Percentiles rank a stretch among this genome's conserved stretches.
Conservation (phyloP, 768 basidiomycete genomes). For the Sarcodon aspratus region DNA sequence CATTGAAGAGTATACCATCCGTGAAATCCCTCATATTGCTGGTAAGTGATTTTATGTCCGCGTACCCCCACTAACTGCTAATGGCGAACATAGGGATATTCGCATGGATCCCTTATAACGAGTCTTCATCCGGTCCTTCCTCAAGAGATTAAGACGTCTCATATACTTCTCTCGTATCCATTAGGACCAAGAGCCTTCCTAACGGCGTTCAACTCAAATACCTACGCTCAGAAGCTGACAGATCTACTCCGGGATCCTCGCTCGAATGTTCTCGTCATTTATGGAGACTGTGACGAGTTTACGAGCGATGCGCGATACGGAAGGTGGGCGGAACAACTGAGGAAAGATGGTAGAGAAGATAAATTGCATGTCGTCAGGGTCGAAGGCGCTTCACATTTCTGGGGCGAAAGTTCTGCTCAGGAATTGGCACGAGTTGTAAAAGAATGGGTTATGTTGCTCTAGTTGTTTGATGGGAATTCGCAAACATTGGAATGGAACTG, state of each 20-base stretch:
- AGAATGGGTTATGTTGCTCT: conserved; percentile 7
- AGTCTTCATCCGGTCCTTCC: conserved; percentile 50
- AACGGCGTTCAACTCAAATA: conserved; percentile 51
- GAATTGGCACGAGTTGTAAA: conserved; percentile 5
- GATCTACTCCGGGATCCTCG: conserved; percentile 32
- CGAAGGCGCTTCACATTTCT: conserved; percentile 53
- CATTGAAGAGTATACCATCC: conserved; percentile 27
- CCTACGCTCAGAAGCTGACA: conserved; percentile 41
- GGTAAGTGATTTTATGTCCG: conserved; percentile 27
- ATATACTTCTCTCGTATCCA: conserved; percentile 71
- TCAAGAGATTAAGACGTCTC: conserved; percentile 39
- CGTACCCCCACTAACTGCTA: not conserved
- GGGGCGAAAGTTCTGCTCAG: conserved; percentile 25
- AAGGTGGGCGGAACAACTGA: conserved; percentile 37
- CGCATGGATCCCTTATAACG: conserved; percentile 65
- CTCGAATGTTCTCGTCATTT: conserved; percentile 49
- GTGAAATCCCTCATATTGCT: conserved; percentile 44
- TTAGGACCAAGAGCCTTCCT: conserved; percentile 54
- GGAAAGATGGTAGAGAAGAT: conserved; percentile 10
- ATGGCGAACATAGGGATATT: conserved; percentile 52
- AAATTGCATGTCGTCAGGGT: conserved; percentile 26
- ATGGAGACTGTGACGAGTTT: conserved; percentile 65
- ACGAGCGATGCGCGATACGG: conserved; percentile 45
- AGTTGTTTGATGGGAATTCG: not conserved
- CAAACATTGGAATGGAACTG: conserved; percentile 10